Evolutionary conservation across 176 grass and related monocot species (phyloP).

Genomic region (Musa itinerans): DNA sequence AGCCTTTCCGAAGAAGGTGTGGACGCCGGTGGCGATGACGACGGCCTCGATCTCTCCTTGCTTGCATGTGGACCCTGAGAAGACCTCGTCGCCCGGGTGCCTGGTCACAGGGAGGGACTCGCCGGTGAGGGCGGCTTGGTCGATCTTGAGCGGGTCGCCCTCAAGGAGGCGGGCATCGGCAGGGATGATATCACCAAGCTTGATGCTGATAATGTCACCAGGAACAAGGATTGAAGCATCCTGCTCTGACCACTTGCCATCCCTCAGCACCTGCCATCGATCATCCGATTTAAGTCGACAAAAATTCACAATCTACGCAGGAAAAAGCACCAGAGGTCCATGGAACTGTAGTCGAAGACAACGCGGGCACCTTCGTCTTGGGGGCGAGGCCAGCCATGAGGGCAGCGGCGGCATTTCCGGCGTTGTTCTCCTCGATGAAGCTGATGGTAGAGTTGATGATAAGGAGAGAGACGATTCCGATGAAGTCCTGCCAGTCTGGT

Average conservation of each 20-base stretch:
- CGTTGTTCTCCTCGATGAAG: constrained; percentile 90
- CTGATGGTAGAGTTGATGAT: constrained; percentile 95
- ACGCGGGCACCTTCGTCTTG: constrained; percentile 47
- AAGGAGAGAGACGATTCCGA: constrained; percentile 64
- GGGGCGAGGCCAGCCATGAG: constrained; percentile 88
- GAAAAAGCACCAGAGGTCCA: too few relatives aligned
- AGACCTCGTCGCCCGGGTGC: constrained; percentile 22
- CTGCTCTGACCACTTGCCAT: constrained; percentile 66
- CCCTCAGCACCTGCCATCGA: constrained; percentile 40
- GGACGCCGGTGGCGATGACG: constrained; percentile 24
- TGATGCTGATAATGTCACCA: constrained; percentile 94
- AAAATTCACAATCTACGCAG: too few relatives aligned
- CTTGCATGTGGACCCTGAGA: constrained; percentile 26
- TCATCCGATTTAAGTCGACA: too few relatives aligned
- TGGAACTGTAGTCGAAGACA: too few relatives aligned
- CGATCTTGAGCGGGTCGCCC: constrained; percentile 23
- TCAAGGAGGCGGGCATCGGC: constrained; percentile 40
- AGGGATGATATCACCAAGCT: constrained; percentile 92
- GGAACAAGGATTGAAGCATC: constrained; percentile 75
- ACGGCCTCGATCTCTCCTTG: constrained; percentile 25
- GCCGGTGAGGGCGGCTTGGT: constrained; percentile 20
- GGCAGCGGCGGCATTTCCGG: constrained; percentile 64
- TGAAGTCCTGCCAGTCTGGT: constrained; percentile 89
- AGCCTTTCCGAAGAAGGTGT: constrained; percentile 28
- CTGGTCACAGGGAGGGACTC: constrained; percentile 21